phyloP scores from a whole-genome alignment of 805 yeast genomes.

The Wickerhamiella dianesei region DNA sequence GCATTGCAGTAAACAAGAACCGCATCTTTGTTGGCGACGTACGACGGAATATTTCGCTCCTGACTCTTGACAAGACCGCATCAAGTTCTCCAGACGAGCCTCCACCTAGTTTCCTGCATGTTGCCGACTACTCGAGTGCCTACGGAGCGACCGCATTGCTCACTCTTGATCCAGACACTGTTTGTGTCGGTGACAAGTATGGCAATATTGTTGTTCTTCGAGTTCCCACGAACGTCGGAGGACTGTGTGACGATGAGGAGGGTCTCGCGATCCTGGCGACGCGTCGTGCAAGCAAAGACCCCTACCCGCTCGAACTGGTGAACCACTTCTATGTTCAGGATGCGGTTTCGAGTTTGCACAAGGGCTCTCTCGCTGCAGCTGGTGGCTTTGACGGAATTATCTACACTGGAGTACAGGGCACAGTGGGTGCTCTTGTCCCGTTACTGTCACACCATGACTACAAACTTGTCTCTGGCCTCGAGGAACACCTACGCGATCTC shows the following conservation, averaged over 20 bases:
- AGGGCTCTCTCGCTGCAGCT: conserved; percentile 35
- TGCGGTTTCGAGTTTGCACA: conserved; percentile 47
- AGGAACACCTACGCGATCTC: conserved; percentile 21
- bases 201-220: conserved; percentile 67
- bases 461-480: conserved; percentile 42
- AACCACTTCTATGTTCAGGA: conserved; percentile 61
- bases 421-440: conserved; percentile 63
- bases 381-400: conserved; percentile 57
- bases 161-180: conserved; percentile 60
- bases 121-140: conserved; percentile 56
- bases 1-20: conserved; percentile 40
- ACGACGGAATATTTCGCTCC: conserved; percentile 46
- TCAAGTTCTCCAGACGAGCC: neutral
- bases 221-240: conserved; percentile 37
- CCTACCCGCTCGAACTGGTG: conserved; percentile 28
- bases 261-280: conserved; percentile 30
- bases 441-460: conserved; percentile 48
- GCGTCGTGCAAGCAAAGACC: conserved; percentile 33
- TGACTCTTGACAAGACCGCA: conserved; percentile 35
- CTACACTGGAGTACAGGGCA: conserved; percentile 71
- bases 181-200: conserved; percentile 74
- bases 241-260: conserved; percentile 38
- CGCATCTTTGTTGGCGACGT: conserved; percentile 63
- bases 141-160: conserved; percentile 51
- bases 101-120: conserved; percentile 38